These are phyloP conservation scores for Halocafeteria seosinensis DNA, from an alignment of 108 stramenopile species.

Conservation along the genomic window DNA sequence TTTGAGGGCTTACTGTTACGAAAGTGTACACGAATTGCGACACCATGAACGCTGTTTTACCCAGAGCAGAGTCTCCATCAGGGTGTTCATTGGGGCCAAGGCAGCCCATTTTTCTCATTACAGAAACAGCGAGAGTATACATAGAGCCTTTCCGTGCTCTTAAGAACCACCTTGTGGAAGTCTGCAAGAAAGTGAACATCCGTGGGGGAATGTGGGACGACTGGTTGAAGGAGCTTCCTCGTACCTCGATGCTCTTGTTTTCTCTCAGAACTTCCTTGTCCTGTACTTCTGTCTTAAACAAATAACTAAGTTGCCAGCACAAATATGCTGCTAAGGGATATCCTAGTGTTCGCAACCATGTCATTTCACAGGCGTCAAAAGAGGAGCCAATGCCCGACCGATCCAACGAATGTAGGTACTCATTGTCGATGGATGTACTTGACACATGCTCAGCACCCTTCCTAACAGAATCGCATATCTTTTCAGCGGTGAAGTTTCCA, in stretches of 20 bases:
- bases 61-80: slow-evolving; percentile 20
- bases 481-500: not conserved
- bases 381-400: not conserved
- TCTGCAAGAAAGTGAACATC: slow-evolving; percentile 23
- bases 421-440: too few species aligned
- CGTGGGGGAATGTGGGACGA: too few species aligned
- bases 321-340: slow-evolving; percentile 23
- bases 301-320: slow-evolving; percentile 48
- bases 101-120: slow-evolving; percentile 5
- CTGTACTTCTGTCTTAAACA: slow-evolving; percentile 50
- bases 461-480: too few species aligned
- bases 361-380: not conserved
- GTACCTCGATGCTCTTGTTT: too few species aligned
- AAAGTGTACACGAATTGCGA: slow-evolving; percentile 30
- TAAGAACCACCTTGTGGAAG: slow-evolving; percentile 32
- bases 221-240: too few species aligned
- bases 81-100: slow-evolving; percentile 22
- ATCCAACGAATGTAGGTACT: too few species aligned
- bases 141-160: slow-evolving; percentile 18
- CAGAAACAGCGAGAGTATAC: slow-evolving; percentile 1
- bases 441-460: too few species aligned
- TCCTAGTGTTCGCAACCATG: not conserved
- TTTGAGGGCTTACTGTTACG: too few species aligned
- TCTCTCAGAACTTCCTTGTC: slow-evolving; percentile 22
- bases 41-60: slow-evolving; percentile 29